These are phyloP conservation scores for Sugiyamaella pinicola DNA, from an alignment of 1,139 yeast species.

Conservation along the genomic window DNA sequence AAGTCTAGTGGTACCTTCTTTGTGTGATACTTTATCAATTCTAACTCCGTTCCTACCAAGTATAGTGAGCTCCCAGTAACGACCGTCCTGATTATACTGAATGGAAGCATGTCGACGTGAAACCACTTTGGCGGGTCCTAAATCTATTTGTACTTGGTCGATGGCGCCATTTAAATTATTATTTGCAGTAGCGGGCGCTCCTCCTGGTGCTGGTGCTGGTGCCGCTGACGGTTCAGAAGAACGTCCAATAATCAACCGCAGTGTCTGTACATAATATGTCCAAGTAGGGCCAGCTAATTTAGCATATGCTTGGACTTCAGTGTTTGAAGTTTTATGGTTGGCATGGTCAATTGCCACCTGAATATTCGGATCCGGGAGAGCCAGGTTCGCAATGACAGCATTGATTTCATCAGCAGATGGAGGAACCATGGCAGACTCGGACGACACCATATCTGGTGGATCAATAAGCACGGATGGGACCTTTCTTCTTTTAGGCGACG, in stretches of 20 bases:
- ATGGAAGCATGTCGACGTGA: conserved; percentile 87
- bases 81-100: conserved; percentile 68
- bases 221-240: conserved; percentile 50
- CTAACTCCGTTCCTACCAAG: conserved; percentile 92
- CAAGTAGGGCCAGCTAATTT: conserved; percentile 91
- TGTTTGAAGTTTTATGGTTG: conserved; percentile 73
- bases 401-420: conserved; percentile 46
- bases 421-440: conserved; percentile 8
- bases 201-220: conserved; percentile 30
- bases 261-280: conserved; percentile 90
- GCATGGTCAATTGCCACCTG: conserved; percentile 54
- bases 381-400: conserved; percentile 49
- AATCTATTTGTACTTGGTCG: conserved; percentile 73
- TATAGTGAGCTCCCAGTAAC: conserved; percentile 84
- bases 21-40: conserved; percentile 60
- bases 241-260: conserved; percentile 80
- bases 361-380: conserved; percentile 47
- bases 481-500: conserved; percentile 22
- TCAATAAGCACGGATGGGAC: conserved; percentile 8
- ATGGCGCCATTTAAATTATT: conserved; percentile 25
- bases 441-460: conserved; percentile 3
- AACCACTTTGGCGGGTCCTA: conserved; percentile 96
- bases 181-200: conserved; percentile 12
- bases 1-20: conserved; percentile 56
- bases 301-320: conserved; percentile 94